Percentiles rank a stretch among this genome's conserved stretches.
Evolutionary conservation across 805 yeast species (phyloP).

Genomic region (Saccharomycopsis olivae): DNA sequence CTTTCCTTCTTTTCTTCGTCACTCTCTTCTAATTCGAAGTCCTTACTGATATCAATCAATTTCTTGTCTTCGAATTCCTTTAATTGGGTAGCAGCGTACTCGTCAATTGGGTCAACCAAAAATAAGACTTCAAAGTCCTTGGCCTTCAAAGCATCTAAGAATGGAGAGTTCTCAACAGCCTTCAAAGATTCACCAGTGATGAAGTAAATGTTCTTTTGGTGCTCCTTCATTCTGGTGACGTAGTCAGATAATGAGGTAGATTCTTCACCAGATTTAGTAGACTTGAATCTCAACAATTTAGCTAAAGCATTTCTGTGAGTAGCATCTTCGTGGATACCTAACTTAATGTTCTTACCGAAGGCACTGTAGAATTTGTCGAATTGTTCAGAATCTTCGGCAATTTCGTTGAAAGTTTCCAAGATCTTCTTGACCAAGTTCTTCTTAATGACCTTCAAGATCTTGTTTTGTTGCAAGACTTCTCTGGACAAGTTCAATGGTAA

Average conservation of each 20-base stretch:
- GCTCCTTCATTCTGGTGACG: slow-evolving; percentile 99
- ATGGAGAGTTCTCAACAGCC: slow-evolving; percentile 98
- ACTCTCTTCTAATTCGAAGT: slow-evolving; percentile 96
- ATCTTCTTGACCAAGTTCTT: slow-evolving; percentile 98
- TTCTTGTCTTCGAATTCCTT: slow-evolving; percentile 99
- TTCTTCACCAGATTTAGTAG: slow-evolving; percentile 93
- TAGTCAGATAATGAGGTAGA: slow-evolving; percentile 90
- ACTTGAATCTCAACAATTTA: slow-evolving; percentile 92
- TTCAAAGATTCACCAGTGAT: slow-evolving; percentile 98
- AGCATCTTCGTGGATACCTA: slow-evolving; percentile 98
- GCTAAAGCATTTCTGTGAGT: slow-evolving; percentile 96
- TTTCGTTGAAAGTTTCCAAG: slow-evolving; percentile 97
- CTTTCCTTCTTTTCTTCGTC: slow-evolving; percentile 94
- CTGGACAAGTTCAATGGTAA: slow-evolving; percentile 99
- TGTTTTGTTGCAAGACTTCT: slow-evolving; percentile 99
- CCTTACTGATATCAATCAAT: slow-evolving; percentile 97
- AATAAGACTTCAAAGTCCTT: slow-evolving; percentile 97
- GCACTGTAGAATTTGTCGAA: slow-evolving; percentile 98
- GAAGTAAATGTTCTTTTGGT: slow-evolving; percentile 98
- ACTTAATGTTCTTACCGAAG: slow-evolving; percentile 94
- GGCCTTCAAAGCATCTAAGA: slow-evolving; percentile 96
- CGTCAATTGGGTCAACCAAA: slow-evolving; percentile 99
- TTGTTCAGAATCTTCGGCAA: slow-evolving; percentile 98
- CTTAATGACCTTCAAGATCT: slow-evolving; percentile 97
- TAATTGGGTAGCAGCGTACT: slow-evolving; percentile 98